Percentiles rank a stretch among this genome's conserved stretches.
These are phyloP conservation scores for Cydonia oblonga DNA, from an alignment of 331 rosid species.

Conservation along the genomic window DNA sequence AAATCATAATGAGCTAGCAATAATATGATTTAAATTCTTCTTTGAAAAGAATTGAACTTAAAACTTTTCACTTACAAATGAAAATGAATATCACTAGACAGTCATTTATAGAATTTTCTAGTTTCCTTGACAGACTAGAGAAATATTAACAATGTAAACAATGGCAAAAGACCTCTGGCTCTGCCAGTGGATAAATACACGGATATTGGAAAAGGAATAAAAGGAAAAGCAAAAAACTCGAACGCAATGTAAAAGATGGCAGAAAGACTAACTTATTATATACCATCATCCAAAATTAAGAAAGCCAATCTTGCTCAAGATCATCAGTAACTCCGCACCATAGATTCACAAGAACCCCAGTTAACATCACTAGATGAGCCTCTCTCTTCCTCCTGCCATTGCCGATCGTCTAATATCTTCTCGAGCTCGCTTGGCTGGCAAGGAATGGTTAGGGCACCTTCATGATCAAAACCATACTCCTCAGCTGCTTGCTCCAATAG, in stretches of 20 bases:
- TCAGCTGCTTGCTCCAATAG: constrained; percentile 60
- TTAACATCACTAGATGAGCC: not conserved
- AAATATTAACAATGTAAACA: too few species aligned
- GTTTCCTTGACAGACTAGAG: too few species aligned
- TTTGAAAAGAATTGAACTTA: too few species aligned
- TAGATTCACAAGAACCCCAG: constrained; percentile 22
- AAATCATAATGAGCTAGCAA: too few species aligned
- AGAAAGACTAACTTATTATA: not conserved
- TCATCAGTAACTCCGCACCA: constrained; percentile 1
- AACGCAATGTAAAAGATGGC: too few species aligned
- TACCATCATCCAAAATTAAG: not conserved
- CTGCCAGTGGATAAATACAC: too few species aligned
- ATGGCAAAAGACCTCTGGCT: too few species aligned
- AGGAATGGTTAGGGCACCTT: constrained; percentile 57
- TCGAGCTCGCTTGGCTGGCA: constrained; percentile 61
- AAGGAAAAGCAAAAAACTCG: too few species aligned
- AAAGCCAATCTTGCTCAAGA: too few species aligned
- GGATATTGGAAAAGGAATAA: too few species aligned
- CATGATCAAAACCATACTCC: constrained; percentile 71
- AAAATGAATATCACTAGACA: accelerated
- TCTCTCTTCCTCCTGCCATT: constrained; percentile 16
- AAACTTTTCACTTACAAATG: accelerated
- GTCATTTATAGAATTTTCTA: too few species aligned
- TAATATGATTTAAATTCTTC: too few species aligned
- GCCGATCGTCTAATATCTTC: constrained; percentile 30